Evolutionary conservation across 2,329 filamentous ascomycete genomes (phyloP).

Genomic region (Paecilomyces formosus): DNA sequence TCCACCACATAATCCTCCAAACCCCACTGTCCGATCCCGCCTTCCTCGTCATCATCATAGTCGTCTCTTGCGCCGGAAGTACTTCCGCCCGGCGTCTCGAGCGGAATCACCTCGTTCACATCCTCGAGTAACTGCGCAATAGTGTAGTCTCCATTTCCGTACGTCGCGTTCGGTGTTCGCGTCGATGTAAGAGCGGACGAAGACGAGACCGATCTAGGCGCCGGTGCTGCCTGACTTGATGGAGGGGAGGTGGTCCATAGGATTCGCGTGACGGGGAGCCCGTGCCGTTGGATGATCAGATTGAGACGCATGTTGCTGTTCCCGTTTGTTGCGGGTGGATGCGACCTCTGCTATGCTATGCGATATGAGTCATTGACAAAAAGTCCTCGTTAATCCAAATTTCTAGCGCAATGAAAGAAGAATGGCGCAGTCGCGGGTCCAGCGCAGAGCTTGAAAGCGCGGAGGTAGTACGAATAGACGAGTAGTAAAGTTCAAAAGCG

Average conservation of each 20-base stretch:
- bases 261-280: slow-evolving; percentile 63
- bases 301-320: slow-evolving; percentile 58
- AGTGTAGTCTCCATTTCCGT: slow-evolving; percentile 51
- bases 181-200: slow-evolving; percentile 27
- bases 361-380: neutral
- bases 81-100: slow-evolving; percentile 55
- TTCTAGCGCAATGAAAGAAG: neutral
- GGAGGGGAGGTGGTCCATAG: slow-evolving; percentile 58
- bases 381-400: slow-evolving; percentile 1
- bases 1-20: slow-evolving; percentile 86
- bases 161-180: slow-evolving; percentile 26
- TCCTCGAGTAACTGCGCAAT: slow-evolving; percentile 69
- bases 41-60: slow-evolving; percentile 21
- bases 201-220: slow-evolving; percentile 14
- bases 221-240: slow-evolving; percentile 26
- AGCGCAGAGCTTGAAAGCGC: neutral
- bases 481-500: neutral
- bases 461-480: neutral
- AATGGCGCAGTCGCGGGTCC: neutral
- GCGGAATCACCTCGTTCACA: slow-evolving; percentile 70
- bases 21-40: slow-evolving; percentile 58
- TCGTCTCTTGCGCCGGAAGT: slow-evolving; percentile 18
- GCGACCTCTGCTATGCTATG: neutral
- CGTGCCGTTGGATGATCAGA: slow-evolving; percentile 64
- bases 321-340: neutral